Evolutionary conservation across 192 early-diverging fungal genomes (phyloP), one percentile per base, ranked within the genome.

Genomic region (Backusella mclennaniae): DNA sequence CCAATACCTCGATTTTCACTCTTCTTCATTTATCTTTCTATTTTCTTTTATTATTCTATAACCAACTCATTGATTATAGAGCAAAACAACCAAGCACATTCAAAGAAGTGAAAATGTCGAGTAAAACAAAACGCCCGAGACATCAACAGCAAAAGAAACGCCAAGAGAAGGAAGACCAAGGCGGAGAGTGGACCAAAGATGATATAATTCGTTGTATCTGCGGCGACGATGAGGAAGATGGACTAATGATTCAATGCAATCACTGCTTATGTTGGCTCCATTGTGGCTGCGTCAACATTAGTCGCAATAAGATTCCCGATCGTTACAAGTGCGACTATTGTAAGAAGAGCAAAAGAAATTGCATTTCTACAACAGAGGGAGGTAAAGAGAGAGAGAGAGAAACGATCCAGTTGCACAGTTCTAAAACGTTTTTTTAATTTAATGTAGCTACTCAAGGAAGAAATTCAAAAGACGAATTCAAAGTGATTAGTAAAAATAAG

Each of bases 201-300:
- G 96, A 93, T 4, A 86, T 92, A 63, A 99, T 99, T 86, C 92
- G 96, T n/a, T 99, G 98, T 84, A 96, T 98, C 70, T 99, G 98
- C 82, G 86, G 86, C 21, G 88, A 85, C 73, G 86, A 85, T 53
- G 92, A 97, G 69, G 98, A 99, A 84, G 98, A 99, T 87, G 98
- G 98, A 8, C 96, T 92, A 46, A 98, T 97, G 12, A 95, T 99
- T 67, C 95, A 98, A 73, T 99, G 98, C 82, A 96, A 99, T 67
- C 84, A 88, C 56, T 99, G 98, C 79, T 76, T 87, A 7, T 92
- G 95, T 4, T 99, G 98, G 98, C 96, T 98, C 79, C 98, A 99
- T 81, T 90, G 89, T 6, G 85, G 89, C 23, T 99, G 98, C 80
- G 92, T 99, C 17, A 84, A 83, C 12, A 87, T 93, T 44, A 85